These are phyloP conservation scores for Collybia mongolica DNA, from an alignment of 768 basidiomycete species.

Conservation along the genomic window DNA sequence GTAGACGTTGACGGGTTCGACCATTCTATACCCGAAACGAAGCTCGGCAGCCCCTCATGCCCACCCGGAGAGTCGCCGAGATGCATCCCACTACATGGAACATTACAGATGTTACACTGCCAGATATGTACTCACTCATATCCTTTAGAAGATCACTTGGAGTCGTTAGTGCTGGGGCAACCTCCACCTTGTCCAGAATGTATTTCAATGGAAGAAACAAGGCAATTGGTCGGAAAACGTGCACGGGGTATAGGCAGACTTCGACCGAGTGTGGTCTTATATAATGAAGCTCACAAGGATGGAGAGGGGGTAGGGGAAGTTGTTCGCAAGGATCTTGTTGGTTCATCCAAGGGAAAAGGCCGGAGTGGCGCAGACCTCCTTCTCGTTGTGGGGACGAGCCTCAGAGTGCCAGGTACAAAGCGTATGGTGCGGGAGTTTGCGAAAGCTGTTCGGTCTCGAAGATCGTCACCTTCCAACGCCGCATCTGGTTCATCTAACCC, in stretches of 20 bases:
- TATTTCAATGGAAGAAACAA: conserved; percentile 60
- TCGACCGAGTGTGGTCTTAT: conserved; percentile 85
- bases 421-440: conserved; percentile 87
- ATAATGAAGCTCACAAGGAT: conserved; percentile 86
- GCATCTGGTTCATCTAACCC: conserved; percentile 38
- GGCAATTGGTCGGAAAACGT: conserved; percentile 76
- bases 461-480: conserved; percentile 31
- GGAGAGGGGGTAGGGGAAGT: conserved; percentile 85
- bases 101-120: conserved; percentile 77
- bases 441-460: conserved; percentile 66
- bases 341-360: conserved; percentile 64
- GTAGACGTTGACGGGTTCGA: conserved; percentile 14
- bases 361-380: conserved; percentile 78
- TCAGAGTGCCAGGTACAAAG: conserved; percentile 89
- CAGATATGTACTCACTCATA: conserved; percentile 74
- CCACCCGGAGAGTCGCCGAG: conserved; percentile 64
- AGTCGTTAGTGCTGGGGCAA: conserved; percentile 56
- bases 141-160: conserved; percentile 62
- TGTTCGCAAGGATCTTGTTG: conserved; percentile 79
- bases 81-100: conserved; percentile 90
- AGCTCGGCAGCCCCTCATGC: conserved; percentile 38
- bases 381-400: conserved; percentile 87
- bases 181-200: conserved; percentile 83
- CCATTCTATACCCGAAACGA: conserved; percentile 13
- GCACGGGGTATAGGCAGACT: conserved; percentile 77